phyloP scores from a whole-genome alignment of 2,329 filamentous ascomycete species.

The Neonectria ditissima region DNA sequence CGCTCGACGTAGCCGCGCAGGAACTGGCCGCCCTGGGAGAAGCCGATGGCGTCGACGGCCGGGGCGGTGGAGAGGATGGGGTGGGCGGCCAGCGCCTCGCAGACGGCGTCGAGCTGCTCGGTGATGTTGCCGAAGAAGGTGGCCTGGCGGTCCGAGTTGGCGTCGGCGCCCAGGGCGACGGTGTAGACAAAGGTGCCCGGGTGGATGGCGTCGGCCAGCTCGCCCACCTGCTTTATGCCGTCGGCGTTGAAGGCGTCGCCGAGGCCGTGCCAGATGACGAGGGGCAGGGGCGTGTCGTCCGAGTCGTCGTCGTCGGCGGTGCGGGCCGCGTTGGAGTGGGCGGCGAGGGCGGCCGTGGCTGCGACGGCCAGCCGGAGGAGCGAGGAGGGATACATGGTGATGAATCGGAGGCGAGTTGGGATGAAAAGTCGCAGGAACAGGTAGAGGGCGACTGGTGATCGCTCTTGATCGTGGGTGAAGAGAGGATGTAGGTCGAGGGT shows the following conservation, averaged over 20 bases:
- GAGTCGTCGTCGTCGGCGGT: constrained; percentile 53
- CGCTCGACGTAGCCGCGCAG: constrained; percentile 90
- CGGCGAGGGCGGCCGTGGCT: constrained; percentile 49
- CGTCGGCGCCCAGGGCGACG: constrained; percentile 76
- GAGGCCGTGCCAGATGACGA: constrained; percentile 93
- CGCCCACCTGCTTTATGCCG: constrained; percentile 77
- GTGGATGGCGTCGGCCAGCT: constrained; percentile 78
- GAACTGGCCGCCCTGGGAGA: constrained; percentile 96
- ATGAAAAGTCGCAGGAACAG: background rate
- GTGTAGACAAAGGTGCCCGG: constrained; percentile 88
- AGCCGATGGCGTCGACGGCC: constrained; percentile 90
- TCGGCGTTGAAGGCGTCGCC: constrained; percentile 81
- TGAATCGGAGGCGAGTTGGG: background rate
- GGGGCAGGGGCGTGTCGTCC: constrained; percentile 79
- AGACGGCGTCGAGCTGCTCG: constrained; percentile 80
- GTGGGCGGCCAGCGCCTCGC: constrained; percentile 79
- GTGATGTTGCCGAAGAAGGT: constrained; percentile 94
- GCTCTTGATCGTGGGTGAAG: background rate
- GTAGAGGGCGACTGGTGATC: background rate
- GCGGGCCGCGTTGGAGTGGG: constrained; percentile 36
- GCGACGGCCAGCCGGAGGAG: constrained; percentile 45
- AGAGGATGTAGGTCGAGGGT: background rate
- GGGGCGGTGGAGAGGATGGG: constrained; percentile 85
- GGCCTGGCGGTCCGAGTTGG: constrained; percentile 78
- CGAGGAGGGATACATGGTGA: constrained; percentile 35